phyloP scores from a whole-genome alignment of 306 rosid species.

The Cucurbita maxima region DNA sequence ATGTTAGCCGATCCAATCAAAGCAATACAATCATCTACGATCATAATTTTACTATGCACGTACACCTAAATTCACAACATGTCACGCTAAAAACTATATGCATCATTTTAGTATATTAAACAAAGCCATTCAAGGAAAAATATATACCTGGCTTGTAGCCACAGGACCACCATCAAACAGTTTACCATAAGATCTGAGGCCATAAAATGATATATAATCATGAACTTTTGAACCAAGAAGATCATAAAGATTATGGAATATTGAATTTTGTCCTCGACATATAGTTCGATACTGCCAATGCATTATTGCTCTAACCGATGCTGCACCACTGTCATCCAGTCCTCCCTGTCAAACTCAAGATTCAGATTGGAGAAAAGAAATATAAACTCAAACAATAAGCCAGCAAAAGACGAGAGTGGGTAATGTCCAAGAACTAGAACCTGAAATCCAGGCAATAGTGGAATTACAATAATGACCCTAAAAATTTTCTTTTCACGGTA shows the following conservation, averaged over 20 bases:
- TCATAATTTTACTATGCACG: conserved; percentile 96
- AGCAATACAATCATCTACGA: conserved; percentile 61
- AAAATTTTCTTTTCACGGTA: conserved; percentile 64
- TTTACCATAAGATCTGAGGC: conserved; percentile 76
- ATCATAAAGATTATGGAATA: conserved; percentile 58
- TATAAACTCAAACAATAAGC: not conserved
- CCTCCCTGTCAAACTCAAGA: conserved; percentile 56
- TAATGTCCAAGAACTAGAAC: conserved; percentile 23
- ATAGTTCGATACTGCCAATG: conserved; percentile 98
- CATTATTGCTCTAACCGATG: conserved; percentile 98
- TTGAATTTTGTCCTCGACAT: conserved; percentile 72
- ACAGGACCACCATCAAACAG: conserved; percentile 74
- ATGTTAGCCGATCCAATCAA: conserved; percentile 96
- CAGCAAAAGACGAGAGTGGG: not conserved
- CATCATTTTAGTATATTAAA: not conserved
- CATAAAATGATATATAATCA: conserved; percentile 87
- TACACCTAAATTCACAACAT: conserved; percentile 45
- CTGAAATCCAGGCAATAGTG: conserved; percentile 98
- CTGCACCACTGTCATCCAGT: conserved; percentile 94
- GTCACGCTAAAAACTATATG: not conserved
- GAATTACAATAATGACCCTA: conserved; percentile 84
- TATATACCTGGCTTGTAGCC: conserved; percentile 85
- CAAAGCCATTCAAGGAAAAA: not conserved
- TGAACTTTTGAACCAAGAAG: conserved; percentile 63
- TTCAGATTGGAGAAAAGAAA: conserved; percentile 12